Conservation (phyloP, 208 protist genomes). For the Histomonas meleagridis region DNA sequence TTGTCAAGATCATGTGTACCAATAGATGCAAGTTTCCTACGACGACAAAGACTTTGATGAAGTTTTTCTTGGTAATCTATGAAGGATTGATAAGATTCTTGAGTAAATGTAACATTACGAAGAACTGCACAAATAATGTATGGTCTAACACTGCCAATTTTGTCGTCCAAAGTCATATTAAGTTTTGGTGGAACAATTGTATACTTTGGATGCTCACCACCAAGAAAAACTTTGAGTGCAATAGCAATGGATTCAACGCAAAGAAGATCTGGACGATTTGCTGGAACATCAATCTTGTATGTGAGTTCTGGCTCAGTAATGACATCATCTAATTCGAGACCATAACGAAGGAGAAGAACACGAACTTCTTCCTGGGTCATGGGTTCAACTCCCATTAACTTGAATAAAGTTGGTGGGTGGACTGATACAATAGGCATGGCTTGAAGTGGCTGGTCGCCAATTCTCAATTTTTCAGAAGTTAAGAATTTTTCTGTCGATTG, state of each 20-base stretch:
- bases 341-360: constrained; percentile 88
- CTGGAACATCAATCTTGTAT: constrained; percentile 91
- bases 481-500: too few species aligned
- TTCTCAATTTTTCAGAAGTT: too few species aligned
- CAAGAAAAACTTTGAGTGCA: constrained; percentile 68
- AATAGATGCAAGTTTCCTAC: constrained; percentile 89
- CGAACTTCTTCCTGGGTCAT: constrained; percentile 73
- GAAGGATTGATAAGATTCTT: constrained; percentile 79
- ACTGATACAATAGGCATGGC: not conserved
- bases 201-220: constrained; percentile 25
- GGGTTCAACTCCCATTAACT: not conserved
- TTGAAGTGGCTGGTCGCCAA: too few species aligned
- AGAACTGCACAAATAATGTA: constrained; percentile 90
- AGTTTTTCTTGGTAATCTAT: constrained; percentile 72
- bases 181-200: constrained; percentile 21
- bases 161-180: not conserved
- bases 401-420: not conserved
- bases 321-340: constrained; percentile 92
- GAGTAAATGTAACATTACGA: constrained; percentile 76
- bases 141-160: constrained; percentile 68
- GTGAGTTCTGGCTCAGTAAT: constrained; percentile 44
- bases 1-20: constrained; percentile 97
- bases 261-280: constrained; percentile 92
- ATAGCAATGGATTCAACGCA: constrained; percentile 72
- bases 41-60: constrained; percentile 47